Evolutionary conservation across 371 early-diverging fungal genomes (phyloP).

Genomic region (Mucor lusitanicus): DNA sequence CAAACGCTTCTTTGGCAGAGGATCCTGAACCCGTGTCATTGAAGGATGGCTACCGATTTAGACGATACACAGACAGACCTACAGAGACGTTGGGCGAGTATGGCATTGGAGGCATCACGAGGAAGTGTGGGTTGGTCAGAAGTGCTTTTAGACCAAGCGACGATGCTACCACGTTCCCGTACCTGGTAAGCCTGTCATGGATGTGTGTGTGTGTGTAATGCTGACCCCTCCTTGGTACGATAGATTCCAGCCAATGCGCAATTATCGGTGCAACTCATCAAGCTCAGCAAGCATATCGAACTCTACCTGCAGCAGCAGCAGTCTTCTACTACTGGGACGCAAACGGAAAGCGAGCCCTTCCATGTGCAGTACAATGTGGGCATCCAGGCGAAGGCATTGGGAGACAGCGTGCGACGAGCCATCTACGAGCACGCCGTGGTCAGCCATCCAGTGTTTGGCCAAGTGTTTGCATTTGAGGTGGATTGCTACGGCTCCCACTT

Average conservation of each 20-base stretch:
- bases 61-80: conserved; percentile 37
- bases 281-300: conserved; percentile 16
- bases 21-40: conserved; percentile 26
- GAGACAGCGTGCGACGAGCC: conserved; percentile 46
- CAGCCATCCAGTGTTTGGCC: conserved; percentile 50
- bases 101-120: conserved; percentile 54
- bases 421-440: conserved; percentile 51
- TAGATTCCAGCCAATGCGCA: conserved; percentile 66
- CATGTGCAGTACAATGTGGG: conserved; percentile 15
- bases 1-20: not conserved
- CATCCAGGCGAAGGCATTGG: conserved; percentile 24
- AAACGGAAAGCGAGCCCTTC: not conserved
- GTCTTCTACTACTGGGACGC: no score
- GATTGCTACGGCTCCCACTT: conserved; percentile 64
- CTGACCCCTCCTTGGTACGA: no score
- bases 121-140: conserved; percentile 54
- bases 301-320: not conserved
- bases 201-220: no score
- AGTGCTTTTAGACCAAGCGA: conserved; percentile 67
- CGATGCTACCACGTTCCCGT: conserved; percentile 62
- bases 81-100: conserved; percentile 59
- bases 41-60: conserved; percentile 34
- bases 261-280: conserved; percentile 38
- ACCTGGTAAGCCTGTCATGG: conserved; percentile 32
- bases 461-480: conserved; percentile 64